phyloP scores from a whole-genome alignment of 176 grass and related monocot genomes.

The Oryza brachyantha region DNA sequence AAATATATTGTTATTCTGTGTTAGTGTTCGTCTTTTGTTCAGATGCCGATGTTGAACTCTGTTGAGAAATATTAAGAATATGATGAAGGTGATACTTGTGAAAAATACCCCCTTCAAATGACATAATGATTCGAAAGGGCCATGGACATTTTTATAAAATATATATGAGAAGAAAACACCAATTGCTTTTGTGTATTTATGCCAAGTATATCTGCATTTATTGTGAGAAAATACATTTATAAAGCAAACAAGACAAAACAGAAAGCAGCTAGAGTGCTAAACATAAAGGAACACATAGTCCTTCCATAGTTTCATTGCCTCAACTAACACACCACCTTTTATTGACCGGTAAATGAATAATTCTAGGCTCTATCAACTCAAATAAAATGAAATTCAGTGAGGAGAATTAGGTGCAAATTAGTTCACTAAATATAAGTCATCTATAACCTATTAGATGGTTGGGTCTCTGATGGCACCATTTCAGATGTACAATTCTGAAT shows the following conservation, averaged over 20 bases:
- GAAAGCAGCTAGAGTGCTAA: constrained; percentile 16
- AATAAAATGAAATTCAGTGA: neutral
- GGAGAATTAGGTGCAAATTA: constrained; percentile 31
- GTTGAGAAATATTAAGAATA: constrained; percentile 20
- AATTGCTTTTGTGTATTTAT: constrained; percentile 25
- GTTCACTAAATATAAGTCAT: neutral
- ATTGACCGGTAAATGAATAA: neutral
- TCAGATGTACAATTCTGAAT: constrained; percentile 14
- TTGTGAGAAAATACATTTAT: constrained; percentile 28
- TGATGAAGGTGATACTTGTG: constrained; percentile 40
- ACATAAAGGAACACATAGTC: neutral
- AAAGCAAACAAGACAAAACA: constrained; percentile 27
- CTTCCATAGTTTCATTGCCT: constrained; percentile 13
- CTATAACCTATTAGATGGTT: neutral
- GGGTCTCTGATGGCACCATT: neutral
- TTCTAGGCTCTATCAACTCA: neutral
- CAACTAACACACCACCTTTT: neutral
- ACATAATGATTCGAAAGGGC: constrained; percentile 26
- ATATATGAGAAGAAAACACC: constrained; percentile 13
- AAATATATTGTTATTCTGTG: constrained; percentile 44
- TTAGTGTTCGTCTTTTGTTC: constrained; percentile 21
- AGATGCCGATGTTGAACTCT: neutral
- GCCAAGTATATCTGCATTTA: constrained; percentile 1
- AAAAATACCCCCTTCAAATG: neutral
- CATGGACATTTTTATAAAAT: constrained; percentile 3